Evolutionary conservation across 257 asterid species (phyloP), one percentile per base, ranked within the genome.

Genomic region (Forsythia viridissima): DNA sequence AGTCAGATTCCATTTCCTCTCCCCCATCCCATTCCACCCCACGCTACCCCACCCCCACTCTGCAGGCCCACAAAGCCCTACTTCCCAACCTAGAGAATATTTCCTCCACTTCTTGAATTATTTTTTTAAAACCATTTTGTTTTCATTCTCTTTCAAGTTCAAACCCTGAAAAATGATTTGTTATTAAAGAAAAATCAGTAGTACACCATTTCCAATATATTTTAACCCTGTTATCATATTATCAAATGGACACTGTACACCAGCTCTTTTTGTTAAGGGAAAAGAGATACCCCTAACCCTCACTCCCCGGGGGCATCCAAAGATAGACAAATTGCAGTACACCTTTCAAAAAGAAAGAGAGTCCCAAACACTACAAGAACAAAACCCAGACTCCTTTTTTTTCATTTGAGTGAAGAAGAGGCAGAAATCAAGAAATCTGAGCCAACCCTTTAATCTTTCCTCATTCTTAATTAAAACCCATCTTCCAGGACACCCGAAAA

Each of bases 291-390:
- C 51, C 69, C 68, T 73, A 77, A 71, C 2, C n/a, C 11, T 4
- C 20, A 20, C 57, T 1, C 34, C 34, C 2, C 34, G 1, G 34
- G 2, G 34, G 34, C 74, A 40, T 80, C 81, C 87, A 79, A 69
- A 82, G 77, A 78, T 40, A 71, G 83, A 52, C 78, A 79, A 77
- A 79, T 85, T 78, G 30, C 66, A 78, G 65, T 65, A 81, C 80
- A 74, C 81, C 86, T 79, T 73, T 77, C 57, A 48, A 44, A 76
- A 71, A 80, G 81, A 76, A 44, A 81, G 83, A 81, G 83, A 85
- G 67, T 80, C 86, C 87, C 86, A 72, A 79, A 74, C 89, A 76
- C 89, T 79, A 51, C 75, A 81, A 52, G 82, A 83, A 86, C 88
- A 85, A 63, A 84, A 72, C 89, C 88, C 79, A 82, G 66, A 36